These are phyloP conservation scores for button mushroom (Agaricus bisporus) DNA, from an alignment of 768 basidiomycete species.

Conservation along the genomic window DNA sequence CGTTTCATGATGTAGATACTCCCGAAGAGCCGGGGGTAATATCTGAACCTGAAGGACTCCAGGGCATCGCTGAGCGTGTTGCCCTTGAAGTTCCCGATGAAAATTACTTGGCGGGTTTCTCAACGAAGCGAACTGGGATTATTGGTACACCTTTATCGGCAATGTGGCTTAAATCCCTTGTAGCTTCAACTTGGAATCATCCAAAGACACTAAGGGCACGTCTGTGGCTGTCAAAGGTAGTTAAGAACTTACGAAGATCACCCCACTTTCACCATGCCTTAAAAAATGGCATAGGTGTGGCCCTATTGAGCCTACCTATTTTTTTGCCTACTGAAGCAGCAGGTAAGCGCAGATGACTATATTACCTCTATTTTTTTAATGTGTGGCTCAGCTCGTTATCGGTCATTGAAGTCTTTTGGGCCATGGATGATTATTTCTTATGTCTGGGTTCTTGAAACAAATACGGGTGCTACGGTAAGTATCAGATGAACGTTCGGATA, in stretches of 20 bases:
- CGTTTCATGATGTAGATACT: conserved; percentile 12
- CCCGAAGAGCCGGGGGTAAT: conserved; percentile 16
- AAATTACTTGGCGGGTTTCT: not conserved
- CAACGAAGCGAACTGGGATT: not conserved
- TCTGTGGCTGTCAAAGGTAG: conserved; percentile 24
- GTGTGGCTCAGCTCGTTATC: conserved; percentile 23
- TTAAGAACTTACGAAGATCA: conserved; percentile 29
- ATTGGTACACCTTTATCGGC: conserved; percentile 8
- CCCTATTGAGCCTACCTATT: conserved; percentile 34
- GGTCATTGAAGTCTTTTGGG: conserved; percentile 32
- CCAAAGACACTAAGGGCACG: conserved; percentile 22
- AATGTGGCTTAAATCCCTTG: conserved; percentile 10
- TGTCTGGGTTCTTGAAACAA: conserved; percentile 46
- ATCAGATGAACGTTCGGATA: not conserved
- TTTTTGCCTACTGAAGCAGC: conserved; percentile 30
- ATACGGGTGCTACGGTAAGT: conserved; percentile 40
- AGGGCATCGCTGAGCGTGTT: conserved; percentile 25
- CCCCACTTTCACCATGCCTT: conserved; percentile 37
- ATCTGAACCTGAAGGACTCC: conserved; percentile 24
- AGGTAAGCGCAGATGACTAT: conserved; percentile 20
- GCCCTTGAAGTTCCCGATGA: conserved; percentile 5
- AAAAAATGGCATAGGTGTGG: conserved; percentile 40
- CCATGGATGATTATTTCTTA: conserved; percentile 49
- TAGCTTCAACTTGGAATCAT: conserved; percentile 19
- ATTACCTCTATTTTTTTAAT: too few species aligned